Conservation (phyloP, 257 asterid species). For the Primulina huaijiensis region DNA sequence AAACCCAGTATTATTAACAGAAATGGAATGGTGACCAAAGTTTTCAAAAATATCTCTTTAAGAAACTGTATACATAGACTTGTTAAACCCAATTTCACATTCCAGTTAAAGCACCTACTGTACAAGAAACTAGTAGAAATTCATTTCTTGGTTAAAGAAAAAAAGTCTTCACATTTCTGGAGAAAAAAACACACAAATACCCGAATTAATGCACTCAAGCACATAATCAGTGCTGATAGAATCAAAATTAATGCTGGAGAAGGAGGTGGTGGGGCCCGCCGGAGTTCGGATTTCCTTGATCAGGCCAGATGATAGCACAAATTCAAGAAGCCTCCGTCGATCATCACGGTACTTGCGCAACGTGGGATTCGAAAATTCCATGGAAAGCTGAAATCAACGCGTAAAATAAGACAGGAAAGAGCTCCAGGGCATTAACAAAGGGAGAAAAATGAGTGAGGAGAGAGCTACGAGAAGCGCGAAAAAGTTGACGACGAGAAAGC, state of each 20-base stretch:
- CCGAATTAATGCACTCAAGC: constrained; percentile 65
- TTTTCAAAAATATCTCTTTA: not conserved
- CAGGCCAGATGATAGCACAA: constrained; percentile 57
- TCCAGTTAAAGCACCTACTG: not conserved
- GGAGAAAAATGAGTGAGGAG: not conserved
- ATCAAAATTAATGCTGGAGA: constrained; percentile 63
- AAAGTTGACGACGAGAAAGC: constrained; percentile 40
- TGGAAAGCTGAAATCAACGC: not conserved
- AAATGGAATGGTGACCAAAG: not conserved
- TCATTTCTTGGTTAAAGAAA: not conserved
- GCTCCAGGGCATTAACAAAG: not conserved
- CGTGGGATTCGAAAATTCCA: constrained; percentile 55
- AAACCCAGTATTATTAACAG: not conserved
- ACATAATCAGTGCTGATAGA: constrained; percentile 71
- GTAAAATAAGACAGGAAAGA: not conserved
- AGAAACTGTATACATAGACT: not conserved
- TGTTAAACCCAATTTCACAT: not conserved
- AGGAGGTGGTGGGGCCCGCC: constrained; percentile 48
- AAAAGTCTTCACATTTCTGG: not conserved
- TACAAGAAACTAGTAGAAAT: not conserved
- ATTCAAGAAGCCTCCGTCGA: constrained; percentile 93
- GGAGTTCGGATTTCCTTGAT: constrained; percentile 55
- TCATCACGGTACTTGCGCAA: constrained; percentile 67
- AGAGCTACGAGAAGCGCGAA: constrained; percentile 37
- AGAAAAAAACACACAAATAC: constrained; percentile 24